Evolutionary conservation across 805 yeast species (phyloP), one percentile per base, ranked within the genome.

Genomic region (Pichia nanzhaoensis): DNA sequence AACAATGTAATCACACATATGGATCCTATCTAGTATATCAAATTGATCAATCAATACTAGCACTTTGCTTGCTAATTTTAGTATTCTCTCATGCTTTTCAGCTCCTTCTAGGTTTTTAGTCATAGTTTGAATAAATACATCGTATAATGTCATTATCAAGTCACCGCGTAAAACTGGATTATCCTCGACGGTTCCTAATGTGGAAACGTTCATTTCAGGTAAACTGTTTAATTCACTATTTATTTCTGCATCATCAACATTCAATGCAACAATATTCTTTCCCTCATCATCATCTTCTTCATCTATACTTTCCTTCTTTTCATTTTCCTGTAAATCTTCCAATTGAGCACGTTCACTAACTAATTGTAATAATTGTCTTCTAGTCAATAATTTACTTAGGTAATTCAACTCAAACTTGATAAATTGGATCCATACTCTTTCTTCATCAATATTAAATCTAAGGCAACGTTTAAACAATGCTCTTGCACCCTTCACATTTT

Each of bases 401-500:
- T 89, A 91, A 20, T 84, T 77, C 55, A 91, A 73, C 65, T 95
- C 99, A 54, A 93, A 82, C 54, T 86, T 88, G 39, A 86, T 80
- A 63, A 93, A 93, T 51, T 84, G 85, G 32, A 80, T 63, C 96
- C 98, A 91, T 48, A 93, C 70, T 46, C 73, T 75, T 16, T 70
- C 62, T 8, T 82, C 75, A 41, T 85, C 90, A 2, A 83, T 74
- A 59, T 91, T 91, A 63, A 93, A 84, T 61, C 95, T 74, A 34
- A 93, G 70, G 28, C 84, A 95, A 53, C 84, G 78, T 63, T 90
- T 96, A 63, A 89, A 80, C 21, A 93, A 72, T 9, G 79, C 78
- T 63, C 99, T 76, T 19, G 97, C 90, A 38, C 95, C 90, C 58
- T 83, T 80, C 37, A 95, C 86, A 55, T 89, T 84, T 34, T 91